Percentiles rank a stretch among this genome's conserved stretches.
These are phyloP conservation scores for Claviceps sorghi DNA, from an alignment of 2,329 filamentous ascomycete species.

Conservation along the genomic window DNA sequence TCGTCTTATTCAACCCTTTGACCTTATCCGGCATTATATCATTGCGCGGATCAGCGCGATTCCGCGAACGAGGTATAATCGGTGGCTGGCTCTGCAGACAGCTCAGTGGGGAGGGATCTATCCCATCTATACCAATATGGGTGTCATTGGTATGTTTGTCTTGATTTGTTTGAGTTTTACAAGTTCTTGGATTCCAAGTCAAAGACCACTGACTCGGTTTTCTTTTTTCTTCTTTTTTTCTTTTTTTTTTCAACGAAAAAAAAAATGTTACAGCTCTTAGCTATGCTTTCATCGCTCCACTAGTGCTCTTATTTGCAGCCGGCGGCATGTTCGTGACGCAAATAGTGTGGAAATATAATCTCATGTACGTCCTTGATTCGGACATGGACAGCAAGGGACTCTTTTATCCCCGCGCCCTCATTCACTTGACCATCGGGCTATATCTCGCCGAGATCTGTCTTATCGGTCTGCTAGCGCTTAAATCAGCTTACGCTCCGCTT, in stretches of 20 bases:
- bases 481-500: conserved; percentile 50
- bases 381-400: conserved; percentile 77
- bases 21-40: conserved; percentile 42
- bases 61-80: conserved; percentile 63
- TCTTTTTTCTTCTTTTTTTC: no score
- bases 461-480: conserved; percentile 69
- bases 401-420: conserved; percentile 72
- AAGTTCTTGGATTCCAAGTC: neutral
- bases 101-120: conserved; percentile 75
- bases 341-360: conserved; percentile 76
- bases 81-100: conserved; percentile 59
- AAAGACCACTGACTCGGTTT: neutral
- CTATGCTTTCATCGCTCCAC: conserved; percentile 74
- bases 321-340: conserved; percentile 71
- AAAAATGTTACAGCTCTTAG: conserved; percentile 45
- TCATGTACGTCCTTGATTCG: conserved; percentile 74
- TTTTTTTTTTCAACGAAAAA: no score
- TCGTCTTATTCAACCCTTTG: conserved; percentile 55
- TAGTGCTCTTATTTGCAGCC: conserved; percentile 70
- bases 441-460: conserved; percentile 74
- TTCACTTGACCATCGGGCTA: conserved; percentile 71
- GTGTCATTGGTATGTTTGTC: conserved; percentile 53
- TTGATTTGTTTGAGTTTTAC: neutral
- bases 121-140: conserved; percentile 68
- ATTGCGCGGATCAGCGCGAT: conserved; percentile 62